Evolutionary conservation across 139 green algal genomes (phyloP), one percentile per base, ranked within the genome.

Genomic region (Coelastrella sp.): DNA sequence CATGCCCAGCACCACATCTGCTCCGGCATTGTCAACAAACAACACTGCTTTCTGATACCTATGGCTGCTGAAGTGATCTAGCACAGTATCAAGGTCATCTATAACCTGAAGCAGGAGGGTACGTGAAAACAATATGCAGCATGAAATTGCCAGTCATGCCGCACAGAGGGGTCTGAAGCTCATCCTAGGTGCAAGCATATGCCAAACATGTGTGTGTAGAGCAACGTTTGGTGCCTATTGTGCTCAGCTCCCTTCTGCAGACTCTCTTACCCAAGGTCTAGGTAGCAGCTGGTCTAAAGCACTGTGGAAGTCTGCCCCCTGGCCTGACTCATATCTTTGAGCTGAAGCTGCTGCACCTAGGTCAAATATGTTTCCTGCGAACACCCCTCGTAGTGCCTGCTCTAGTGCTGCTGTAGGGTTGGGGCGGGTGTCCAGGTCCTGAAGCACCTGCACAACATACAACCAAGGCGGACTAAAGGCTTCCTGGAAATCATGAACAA

Each of bases 21-120:
- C 93, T 4, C 97, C 97, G 0, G 96, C 93, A 87, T 99, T 99
- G 92, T 99, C 97, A 0, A 97, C 96, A 88, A 99, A 99, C 22
- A 99, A 82, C 57, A 99, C 66, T 8, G 94, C 96, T 87, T 97
- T 95, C 7, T 76, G 76, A 90, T 97, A 96, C 6, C n/a, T 89
- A 35, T 91, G 82, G 60, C 7, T 65, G 11, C 74, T 17, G n/a
- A 94, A 63, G 59, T 72, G 63, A 6, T 76, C 78, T 22, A 97
- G 88, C 35, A 96, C 35, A 0, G 70, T 78, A 58, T 98, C 97
- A 59, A 99, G 74, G 82, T 98, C 85, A 86, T 99, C 97, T 20
- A 99, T 85, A 6, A 94, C 94, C 97, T 97, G 99, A 3, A 97
- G 96, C 7, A 11, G 58, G 19, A 82, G 7, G 24, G 68, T 11